These are phyloP conservation scores for Wickerhamiella azyma DNA, from an alignment of 805 yeast genomes.

Conservation along the genomic window DNA sequence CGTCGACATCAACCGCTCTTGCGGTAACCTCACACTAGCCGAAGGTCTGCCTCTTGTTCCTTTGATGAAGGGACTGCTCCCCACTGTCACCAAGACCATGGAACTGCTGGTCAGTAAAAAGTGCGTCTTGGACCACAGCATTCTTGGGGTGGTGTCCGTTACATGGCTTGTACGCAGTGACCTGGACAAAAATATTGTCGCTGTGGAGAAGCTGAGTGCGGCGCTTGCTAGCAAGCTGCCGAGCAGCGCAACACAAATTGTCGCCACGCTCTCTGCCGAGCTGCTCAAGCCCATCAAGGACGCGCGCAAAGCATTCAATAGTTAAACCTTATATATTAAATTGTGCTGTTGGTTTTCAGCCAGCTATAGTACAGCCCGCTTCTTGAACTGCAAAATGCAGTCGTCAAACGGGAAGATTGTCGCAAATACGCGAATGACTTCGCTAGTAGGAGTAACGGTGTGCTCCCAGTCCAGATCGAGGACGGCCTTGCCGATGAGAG, in stretches of 20 bases:
- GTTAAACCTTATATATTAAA: not conserved
- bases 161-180: conserved; percentile 24
- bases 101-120: conserved; percentile 3
- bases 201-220: not conserved
- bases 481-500: conserved; percentile 81
- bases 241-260: not conserved
- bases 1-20: conserved; percentile 1
- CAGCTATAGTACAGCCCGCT: conserved; percentile 11
- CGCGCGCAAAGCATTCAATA: not conserved
- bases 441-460: conserved; percentile 69
- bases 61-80: conserved; percentile 1
- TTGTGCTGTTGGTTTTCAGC: not conserved
- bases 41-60: conserved; percentile 3
- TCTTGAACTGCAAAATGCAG: conserved; percentile 56
- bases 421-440: conserved; percentile 90
- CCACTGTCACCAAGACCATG: conserved; percentile 3
- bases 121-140: conserved; percentile 21
- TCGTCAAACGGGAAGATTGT: conserved; percentile 97
- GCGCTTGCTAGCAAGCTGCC: not conserved
- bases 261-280: not conserved
- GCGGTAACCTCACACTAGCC: not conserved
- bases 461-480: conserved; percentile 72
- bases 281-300: not conserved
- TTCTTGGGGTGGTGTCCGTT: conserved; percentile 7
- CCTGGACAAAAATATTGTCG: conserved; percentile 29